Base-by-base conservation (phyloP, 2,329 filamentous ascomycete genomes). In the Aspergillus eucalypticola region DNA sequence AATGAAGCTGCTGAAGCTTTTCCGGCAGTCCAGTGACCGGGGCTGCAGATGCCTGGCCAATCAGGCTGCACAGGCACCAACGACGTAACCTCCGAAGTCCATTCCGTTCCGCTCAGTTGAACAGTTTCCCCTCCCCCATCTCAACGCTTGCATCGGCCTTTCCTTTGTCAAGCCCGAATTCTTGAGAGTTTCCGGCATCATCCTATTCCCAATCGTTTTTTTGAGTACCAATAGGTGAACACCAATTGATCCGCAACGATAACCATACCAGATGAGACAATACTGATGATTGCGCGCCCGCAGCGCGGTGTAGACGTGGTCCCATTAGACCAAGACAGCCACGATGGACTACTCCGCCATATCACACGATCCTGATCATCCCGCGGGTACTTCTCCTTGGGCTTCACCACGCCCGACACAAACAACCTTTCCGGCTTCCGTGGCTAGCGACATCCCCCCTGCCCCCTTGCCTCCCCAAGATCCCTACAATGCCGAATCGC, bases 311-410 rank as follows among this genome's bases (percentile, higher is more conserved):
- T 59, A 67, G 64, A 67, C 66, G 66, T 67, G 62, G 64, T 62
- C 55, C 46, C 53, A 60, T 59, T 46, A 44, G 27, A 42, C 50
- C 59, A 62, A 58, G 64, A 56, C 58, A 62, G 54, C 59, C 32
- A 61, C 48, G 19, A 90, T 90, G 88, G 88, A 90, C 73, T 90
- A 90, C 74, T 87, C 86, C 58, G 73, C 80, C 35, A 77, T 85
- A 54, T 78, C 82, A 56, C 77, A 83, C 66, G 85, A 88, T 68
- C 80, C 83, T 32, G 85, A 87, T 57, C 81, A 85, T 69, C 82
- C 84, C 48, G 79, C 79, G 38, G 87, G 82, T 56, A 67, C 79
- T 58, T 88, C 86, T 38, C 88, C 88, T 56, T 90, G 88, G 88
- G 82, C 78, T 21, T 87, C 85, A 55, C 85, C 84, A 59, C 81